Conservation (phyloP, 2,329 filamentous ascomycete species). For the Leptographium procerum region DNA sequence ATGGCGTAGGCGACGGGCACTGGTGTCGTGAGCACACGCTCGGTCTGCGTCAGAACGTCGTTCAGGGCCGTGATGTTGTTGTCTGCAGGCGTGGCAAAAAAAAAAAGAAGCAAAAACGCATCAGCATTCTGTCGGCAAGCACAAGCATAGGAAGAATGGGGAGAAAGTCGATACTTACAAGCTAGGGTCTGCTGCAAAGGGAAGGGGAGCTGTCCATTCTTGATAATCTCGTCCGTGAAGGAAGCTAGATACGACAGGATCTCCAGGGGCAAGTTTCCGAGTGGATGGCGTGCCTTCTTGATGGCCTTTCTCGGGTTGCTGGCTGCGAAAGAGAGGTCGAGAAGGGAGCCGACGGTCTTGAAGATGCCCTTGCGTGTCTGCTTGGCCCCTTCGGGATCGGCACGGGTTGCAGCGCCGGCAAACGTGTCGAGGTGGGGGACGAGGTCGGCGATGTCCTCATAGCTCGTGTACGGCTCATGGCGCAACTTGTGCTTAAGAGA, state of each 20-base stretch:
- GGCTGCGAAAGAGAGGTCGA: slow-evolving; percentile 56
- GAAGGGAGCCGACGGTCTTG: slow-evolving; percentile 48
- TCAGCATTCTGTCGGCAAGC: background rate
- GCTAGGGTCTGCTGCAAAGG: slow-evolving; percentile 40
- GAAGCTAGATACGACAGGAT: slow-evolving; percentile 55
- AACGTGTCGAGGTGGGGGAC: slow-evolving; percentile 56
- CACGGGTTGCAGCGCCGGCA: slow-evolving; percentile 32
- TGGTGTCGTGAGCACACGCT: slow-evolving; percentile 61
- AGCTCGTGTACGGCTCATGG: slow-evolving; percentile 59
- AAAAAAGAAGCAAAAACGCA: no score
- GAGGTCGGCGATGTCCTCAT: slow-evolving; percentile 51
- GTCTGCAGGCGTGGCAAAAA: no score
- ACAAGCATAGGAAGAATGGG: background rate
- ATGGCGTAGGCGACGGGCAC: slow-evolving; percentile 64
- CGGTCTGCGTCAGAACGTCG: slow-evolving; percentile 53
- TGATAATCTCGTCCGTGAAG: slow-evolving; percentile 46
- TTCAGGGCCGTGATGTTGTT: slow-evolving; percentile 43
- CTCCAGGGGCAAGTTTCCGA: slow-evolving; percentile 64
- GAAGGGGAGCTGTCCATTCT: slow-evolving; percentile 33
- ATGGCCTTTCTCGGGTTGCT: slow-evolving; percentile 59
- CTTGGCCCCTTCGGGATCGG: slow-evolving; percentile 19
- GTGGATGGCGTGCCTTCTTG: slow-evolving; percentile 53
- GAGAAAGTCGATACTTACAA: slow-evolving; percentile 8
- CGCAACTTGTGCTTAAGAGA: slow-evolving; percentile 62
- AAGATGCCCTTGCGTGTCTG: slow-evolving; percentile 18